Conservation (phyloP, 495 filamentous ascomycete genomes). For the Usnea hakonensis region DNA sequence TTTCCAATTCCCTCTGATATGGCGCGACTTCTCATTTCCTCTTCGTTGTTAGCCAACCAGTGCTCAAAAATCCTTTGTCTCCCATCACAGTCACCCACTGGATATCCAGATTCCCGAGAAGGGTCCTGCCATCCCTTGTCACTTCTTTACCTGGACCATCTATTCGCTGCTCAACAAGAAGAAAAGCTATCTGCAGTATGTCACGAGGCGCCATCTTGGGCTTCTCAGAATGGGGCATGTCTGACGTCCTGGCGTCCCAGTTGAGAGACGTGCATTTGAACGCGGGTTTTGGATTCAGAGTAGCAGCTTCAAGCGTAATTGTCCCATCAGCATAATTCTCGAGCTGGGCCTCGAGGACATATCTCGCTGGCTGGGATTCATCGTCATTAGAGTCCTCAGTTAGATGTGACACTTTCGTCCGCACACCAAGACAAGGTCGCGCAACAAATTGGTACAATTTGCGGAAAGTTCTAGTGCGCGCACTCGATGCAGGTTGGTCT, state of each 20-base stretch:
- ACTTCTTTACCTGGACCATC: constrained; percentile 43
- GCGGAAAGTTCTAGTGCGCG: constrained; percentile 75
- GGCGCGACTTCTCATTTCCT: constrained; percentile 31
- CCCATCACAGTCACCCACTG: constrained; percentile 89
- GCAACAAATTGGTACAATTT: constrained; percentile 97
- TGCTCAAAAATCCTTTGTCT: constrained; percentile 77
- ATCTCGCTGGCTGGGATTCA: constrained; percentile 39
- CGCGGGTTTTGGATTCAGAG: constrained; percentile 45
- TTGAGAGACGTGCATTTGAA: constrained; percentile 52
- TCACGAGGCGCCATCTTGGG: constrained; percentile 77
- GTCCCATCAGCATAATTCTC: constrained; percentile 70
- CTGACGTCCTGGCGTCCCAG: constrained; percentile 41
- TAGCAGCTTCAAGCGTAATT: constrained; percentile 40
- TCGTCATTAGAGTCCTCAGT: constrained; percentile 38
- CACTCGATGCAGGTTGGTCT: constrained; percentile 38
- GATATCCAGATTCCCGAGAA: constrained; percentile 75
- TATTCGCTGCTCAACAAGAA: constrained; percentile 64
- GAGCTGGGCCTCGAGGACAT: constrained; percentile 80
- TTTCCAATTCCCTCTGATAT: background rate
- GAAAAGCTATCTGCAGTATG: constrained; percentile 84
- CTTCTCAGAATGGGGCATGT: constrained; percentile 28
- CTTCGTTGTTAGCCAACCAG: constrained; percentile 68
- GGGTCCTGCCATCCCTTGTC: constrained; percentile 52
- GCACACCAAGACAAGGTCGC: constrained; percentile 76
- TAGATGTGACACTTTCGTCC: constrained; percentile 73